These are phyloP conservation scores for Coemansia sp. DNA, from an alignment of 192 early-diverging fungal species.

Conservation along the genomic window DNA sequence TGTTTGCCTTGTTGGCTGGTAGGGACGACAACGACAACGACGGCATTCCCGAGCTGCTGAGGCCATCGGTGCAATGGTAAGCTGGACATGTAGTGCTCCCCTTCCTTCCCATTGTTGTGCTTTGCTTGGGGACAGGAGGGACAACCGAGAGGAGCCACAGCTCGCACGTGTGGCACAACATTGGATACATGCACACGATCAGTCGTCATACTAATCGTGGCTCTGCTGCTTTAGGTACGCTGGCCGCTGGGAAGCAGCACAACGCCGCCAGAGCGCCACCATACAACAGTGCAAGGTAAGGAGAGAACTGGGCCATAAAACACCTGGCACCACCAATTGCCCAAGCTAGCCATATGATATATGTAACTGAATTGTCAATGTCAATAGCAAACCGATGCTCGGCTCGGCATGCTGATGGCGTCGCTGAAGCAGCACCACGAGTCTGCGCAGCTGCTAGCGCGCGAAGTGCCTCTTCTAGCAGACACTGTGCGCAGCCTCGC, in stretches of 20 bases:
- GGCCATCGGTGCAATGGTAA: slow-evolving; percentile 40
- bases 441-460: slow-evolving; percentile 9
- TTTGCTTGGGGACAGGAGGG: neutral
- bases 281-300: slow-evolving; percentile 43
- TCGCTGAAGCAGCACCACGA: slow-evolving; percentile 20
- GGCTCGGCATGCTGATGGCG: slow-evolving; percentile 1
- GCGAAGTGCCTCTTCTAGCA: slow-evolving; percentile 16
- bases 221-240: slow-evolving; percentile 36
- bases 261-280: slow-evolving; percentile 5
- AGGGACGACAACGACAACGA: slow-evolving; percentile 5
- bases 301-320: too few relatives aligned
- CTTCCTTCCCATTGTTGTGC: neutral
- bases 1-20: neutral
- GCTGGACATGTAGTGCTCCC: neutral
- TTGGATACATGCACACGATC: neutral
- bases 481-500: slow-evolving; percentile 16
- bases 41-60: slow-evolving; percentile 35
- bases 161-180: neutral
- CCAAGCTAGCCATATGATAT: too few relatives aligned
- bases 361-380: too few relatives aligned
- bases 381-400: slow-evolving; percentile 33
- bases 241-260: slow-evolving; percentile 18
- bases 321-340: too few relatives aligned
- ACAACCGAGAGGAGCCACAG: neutral
- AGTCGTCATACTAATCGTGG: neutral